A percentile compares a stretch with the other conserved stretches of the same genome.
phyloP scores from a whole-genome alignment of 805 yeast species.

The Kuraishia piskuri region DNA sequence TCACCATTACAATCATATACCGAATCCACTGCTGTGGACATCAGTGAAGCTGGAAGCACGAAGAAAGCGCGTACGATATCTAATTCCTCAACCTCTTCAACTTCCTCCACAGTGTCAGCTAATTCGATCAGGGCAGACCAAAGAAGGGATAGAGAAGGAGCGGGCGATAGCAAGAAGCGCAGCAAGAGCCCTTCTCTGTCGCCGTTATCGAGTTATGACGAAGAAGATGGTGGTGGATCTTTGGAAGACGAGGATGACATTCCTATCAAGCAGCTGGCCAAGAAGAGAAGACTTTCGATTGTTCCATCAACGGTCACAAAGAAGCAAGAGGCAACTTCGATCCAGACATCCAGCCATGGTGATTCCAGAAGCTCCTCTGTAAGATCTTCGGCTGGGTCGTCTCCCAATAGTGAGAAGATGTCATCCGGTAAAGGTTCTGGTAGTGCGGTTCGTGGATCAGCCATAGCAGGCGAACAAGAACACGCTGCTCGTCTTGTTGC shows the following conservation, averaged over 20 bases:
- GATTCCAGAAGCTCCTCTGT: not conserved
- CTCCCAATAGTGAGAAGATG: not conserved
- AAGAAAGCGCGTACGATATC: not conserved
- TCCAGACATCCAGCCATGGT: not conserved
- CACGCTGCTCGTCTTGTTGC: slow-evolving; percentile 25
- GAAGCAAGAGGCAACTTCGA: not conserved
- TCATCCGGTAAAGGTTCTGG: not conserved
- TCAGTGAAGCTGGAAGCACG: not conserved
- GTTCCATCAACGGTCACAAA: not conserved
- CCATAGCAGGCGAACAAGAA: not conserved
- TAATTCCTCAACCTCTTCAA: not conserved
- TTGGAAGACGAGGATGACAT: not conserved
- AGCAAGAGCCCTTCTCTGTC: not conserved
- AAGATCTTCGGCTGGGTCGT: not conserved
- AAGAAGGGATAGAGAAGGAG: not conserved
- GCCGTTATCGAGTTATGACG: not conserved
- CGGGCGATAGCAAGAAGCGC: not conserved
- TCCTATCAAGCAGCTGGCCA: not conserved
- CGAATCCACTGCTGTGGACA: no score
- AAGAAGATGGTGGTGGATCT: not conserved
- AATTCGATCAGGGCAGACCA: not conserved
- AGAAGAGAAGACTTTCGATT: not conserved
- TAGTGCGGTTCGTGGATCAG: not conserved
- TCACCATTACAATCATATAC: not conserved
- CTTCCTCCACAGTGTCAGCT: not conserved